Base-by-base conservation (phyloP, 495 filamentous ascomycete species). In the Hypoxylon perforatum region DNA sequence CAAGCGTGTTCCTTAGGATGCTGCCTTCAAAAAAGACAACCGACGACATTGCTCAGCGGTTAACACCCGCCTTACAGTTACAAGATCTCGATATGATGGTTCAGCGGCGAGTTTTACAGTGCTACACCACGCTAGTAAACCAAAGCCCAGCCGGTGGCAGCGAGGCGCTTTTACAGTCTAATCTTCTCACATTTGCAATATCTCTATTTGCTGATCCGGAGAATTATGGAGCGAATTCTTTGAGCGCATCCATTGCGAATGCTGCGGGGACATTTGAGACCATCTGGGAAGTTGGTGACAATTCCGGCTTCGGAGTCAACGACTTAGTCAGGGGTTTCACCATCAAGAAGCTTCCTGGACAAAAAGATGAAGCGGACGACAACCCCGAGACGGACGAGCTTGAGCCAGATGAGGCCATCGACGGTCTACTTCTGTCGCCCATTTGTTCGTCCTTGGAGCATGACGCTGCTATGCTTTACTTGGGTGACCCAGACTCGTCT, bases 181-280 rank as follows among this genome's bases (percentile, higher is more conserved):
- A 95, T 63, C 84, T 99, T 6, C 84, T 99, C 22, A 95, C 93
- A n/a, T 80, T 97, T 11, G 93, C 95, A 6, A 88, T 97, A 17
- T 91, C 93, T 0, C 90, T 93, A 2, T 97, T 99, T 76, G 92
- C 95, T 7, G 93, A 98, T 71, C 93, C 96, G 0, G 94, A 97
- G 59, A 91, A 90, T 61, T 91, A 91, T 63, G 88, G 90, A 7
- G 87, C 92, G 3, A 93, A 87, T 65, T 93, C 93, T 15, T 75
- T 98, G 21, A 96, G 95, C 71, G 90, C 92, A 17, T 93, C 93
- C 0, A 98, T 99, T 69, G 94, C 94, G 3, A 94, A 87, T 61
- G 91, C 94, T n/a, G 90, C 92, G 3, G 92, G 90, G 0, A 90
- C 86, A 25, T 97, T 98, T 70, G 95, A 99, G 61, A 91, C 84